Evolutionary conservation across 495 filamentous ascomycete species (phyloP).

Genomic region (Rostrohypoxylon terebratum): DNA sequence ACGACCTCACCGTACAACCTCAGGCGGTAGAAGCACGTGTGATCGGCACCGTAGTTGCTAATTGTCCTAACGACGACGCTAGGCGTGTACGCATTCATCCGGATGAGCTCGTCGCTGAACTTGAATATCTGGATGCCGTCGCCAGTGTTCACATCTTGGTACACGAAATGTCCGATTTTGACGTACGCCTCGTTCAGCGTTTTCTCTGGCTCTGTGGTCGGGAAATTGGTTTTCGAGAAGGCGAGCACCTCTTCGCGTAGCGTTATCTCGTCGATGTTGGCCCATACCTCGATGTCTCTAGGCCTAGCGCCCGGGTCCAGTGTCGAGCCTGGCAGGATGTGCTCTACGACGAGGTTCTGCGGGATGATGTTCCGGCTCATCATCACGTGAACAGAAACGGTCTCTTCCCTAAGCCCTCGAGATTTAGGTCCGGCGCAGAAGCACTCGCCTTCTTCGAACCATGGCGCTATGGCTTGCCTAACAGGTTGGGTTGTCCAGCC

Average conservation of each 20-base stretch:
- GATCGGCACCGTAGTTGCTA: conserved; percentile 66
- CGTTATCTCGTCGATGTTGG: conserved; percentile 52
- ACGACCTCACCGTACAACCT: conserved; percentile 63
- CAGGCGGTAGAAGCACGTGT: conserved; percentile 73
- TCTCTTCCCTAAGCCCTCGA: conserved; percentile 34
- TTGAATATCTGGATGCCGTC: conserved; percentile 63
- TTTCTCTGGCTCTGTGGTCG: conserved; percentile 29
- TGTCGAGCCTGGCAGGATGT: conserved; percentile 65
- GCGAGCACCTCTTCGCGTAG: conserved; percentile 45
- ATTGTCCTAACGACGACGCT: conserved; percentile 63
- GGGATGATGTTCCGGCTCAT: conserved; percentile 63
- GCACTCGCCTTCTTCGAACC: conserved; percentile 73
- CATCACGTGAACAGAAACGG: conserved; percentile 60
- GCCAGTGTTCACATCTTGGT: conserved; percentile 58
- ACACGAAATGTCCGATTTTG: conserved; percentile 65
- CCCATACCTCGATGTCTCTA: conserved; percentile 71
- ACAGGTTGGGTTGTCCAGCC: conserved; percentile 45
- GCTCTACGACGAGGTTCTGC: conserved; percentile 70
- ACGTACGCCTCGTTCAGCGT: conserved; percentile 53
- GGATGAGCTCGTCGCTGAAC: conserved; percentile 57
- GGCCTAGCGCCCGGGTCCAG: conserved; percentile 68
- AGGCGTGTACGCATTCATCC: conserved; percentile 51
- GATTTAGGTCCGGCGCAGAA: conserved; percentile 67
- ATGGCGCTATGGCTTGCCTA: conserved; percentile 62
- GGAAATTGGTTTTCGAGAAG: conserved; percentile 50